Evolutionary conservation across 305 asterid species (phyloP).

Genomic region (Ajuga reptans): DNA sequence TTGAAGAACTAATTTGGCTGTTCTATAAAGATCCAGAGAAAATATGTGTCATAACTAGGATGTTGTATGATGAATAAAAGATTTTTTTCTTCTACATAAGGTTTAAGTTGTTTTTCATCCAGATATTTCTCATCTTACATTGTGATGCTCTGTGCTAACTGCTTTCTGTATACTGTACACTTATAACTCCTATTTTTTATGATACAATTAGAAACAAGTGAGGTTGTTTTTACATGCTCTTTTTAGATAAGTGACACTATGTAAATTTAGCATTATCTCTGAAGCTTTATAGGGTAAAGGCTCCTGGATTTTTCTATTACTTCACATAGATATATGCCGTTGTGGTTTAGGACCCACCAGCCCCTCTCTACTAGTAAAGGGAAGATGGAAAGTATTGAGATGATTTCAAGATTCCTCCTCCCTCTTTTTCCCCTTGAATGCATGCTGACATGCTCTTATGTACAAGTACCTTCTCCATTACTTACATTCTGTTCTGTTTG

Average conservation of each 20-base stretch:
- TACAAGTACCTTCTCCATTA: not conserved
- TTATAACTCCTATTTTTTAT: not conserved
- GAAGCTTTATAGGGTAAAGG: not conserved
- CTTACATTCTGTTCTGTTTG: slow-evolving; percentile 14
- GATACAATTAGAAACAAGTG: not conserved
- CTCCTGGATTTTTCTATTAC: not conserved
- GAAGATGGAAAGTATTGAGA: not conserved
- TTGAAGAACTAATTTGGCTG: not conserved
- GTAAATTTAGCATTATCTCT: slow-evolving; percentile 3
- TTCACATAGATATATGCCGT: slow-evolving; percentile 2
- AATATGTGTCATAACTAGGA: not conserved
- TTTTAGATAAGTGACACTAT: not conserved
- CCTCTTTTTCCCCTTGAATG: not conserved
- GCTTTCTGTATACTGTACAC: not conserved
- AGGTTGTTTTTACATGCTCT: not conserved
- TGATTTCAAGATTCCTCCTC: not conserved
- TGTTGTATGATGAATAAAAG: not conserved
- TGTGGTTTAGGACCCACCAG: not conserved
- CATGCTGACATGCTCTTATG: slow-evolving; percentile 14
- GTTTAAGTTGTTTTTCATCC: not conserved
- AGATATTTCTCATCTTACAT: not conserved
- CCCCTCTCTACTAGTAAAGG: not conserved
- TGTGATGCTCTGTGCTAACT: not conserved
- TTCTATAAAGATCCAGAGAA: not conserved
- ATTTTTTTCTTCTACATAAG: not conserved